Base-by-base conservation (phyloP, 2,329 filamentous ascomycete genomes). In the Lizonia empirigonia region DNA sequence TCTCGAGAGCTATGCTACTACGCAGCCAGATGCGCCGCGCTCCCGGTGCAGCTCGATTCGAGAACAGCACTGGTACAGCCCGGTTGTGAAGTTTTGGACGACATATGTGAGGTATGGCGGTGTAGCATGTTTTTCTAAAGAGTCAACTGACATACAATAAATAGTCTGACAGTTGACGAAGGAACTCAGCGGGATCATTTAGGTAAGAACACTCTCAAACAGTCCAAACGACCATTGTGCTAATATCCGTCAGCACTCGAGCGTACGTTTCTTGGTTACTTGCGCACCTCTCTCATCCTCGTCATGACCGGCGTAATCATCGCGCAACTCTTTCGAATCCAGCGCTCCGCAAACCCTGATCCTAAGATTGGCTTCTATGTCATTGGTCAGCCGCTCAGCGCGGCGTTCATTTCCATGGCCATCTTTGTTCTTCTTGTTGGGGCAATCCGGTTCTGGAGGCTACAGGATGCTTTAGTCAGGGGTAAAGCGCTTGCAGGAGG, bases 251-350 rank as follows among this genome's bases (percentile, higher is more conserved):
- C 62, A 90, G 88, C 88, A 29, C 81, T 90, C 46, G 87, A 91
- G 72, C 79, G 88, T 49, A 91, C 88, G 15, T 91, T 87, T 65
- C 81, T 91, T 15, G 86, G 81, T 23, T 91, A 90, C 69, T 78
- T 90, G 23, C 82, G 88, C 16, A 91, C 87, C 1, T 89, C 86
- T 0, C 73, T 88, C 29, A 79, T 82, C n/a, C 77, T 90, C 30
- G 85, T 86, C 12, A 86, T 89, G 74, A 75, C 85, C 16, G 86
- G 87, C 15, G 82, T 87, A 2, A 62, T 84, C 3, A 80, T 87
- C 22, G 84, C 86, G 0, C 88, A 91, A 64, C 79, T 91, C 7
- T 89, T 89, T 61, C 78, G 81, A 16, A 75, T 87, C 3, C 80
- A 86, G 62, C 77, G 84, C 23, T 67, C 77, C 20, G 64, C 76